Evolutionary conservation across 2,329 filamentous ascomycete species (phyloP).

Genomic region (Corniculantispora saksenae): DNA sequence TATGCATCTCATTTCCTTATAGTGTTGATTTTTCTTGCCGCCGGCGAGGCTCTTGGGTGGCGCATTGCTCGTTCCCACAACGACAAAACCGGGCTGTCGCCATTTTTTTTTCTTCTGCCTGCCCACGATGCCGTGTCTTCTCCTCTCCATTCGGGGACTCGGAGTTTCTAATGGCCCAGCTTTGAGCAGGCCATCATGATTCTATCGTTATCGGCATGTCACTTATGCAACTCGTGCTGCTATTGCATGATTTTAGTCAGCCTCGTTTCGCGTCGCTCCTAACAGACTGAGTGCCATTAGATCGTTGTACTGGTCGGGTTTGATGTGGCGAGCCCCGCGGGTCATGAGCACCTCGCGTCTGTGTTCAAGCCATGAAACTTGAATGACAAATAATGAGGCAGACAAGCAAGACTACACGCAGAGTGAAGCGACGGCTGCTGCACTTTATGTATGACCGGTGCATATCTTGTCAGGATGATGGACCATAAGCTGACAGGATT

Average conservation of each 20-base stretch:
- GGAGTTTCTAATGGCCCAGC: no score
- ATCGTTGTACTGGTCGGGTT: not conserved
- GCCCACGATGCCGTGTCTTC: no score
- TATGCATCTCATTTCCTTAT: not conserved
- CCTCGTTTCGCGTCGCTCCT: not conserved
- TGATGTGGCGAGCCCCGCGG: not conserved
- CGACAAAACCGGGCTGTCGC: not conserved
- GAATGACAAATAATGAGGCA: not conserved
- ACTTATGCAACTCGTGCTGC: no score
- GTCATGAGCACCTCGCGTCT: not conserved
- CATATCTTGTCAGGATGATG: not conserved
- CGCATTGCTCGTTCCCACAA: not conserved
- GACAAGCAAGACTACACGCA: not conserved
- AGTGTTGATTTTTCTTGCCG: not conserved
- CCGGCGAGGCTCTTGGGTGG: not conserved
- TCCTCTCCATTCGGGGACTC: no score
- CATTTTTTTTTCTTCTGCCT: no score
- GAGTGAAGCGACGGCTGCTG: not conserved
- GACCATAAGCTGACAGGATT: constrained; percentile 3
- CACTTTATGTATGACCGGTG: not conserved
- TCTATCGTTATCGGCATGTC: no score
- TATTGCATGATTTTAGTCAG: not conserved
- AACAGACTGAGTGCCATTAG: no score
- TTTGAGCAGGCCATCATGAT: no score
- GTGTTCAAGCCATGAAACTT: not conserved